Evolutionary conservation across 2,329 filamentous ascomycete species (phyloP), one percentile per base, ranked within the genome.

Genomic region (Ophiostoma sp.): DNA sequence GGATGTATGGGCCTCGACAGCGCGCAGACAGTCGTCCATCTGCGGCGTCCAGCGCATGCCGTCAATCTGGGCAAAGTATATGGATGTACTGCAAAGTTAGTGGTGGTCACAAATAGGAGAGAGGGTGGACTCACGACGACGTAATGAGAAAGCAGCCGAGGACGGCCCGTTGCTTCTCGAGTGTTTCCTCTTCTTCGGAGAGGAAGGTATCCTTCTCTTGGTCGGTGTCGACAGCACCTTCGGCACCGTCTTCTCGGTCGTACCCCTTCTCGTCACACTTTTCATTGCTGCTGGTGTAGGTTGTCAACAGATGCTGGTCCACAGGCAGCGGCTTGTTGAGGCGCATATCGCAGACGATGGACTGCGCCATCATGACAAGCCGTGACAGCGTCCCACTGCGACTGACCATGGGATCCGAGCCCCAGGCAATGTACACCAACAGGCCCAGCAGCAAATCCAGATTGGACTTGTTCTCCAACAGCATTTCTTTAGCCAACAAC

Each of bases 41-140:
- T 89, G 84, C 1, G 85, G 77, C 0, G 85, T 89, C 89, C 89
- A 91, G 3, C 81, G 82, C 70, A 91, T 80, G 2, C 83, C 77
- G 72, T 89, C 87, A 69, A 84, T 81, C 70, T 84, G 84, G n/a
- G 83, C 83, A 33, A 87, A 80, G 36, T 77, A 75, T 3, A 63
- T 55, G 64, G 64, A 73, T 31, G 59, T 42, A 5, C 57, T 61
- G 31, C 2, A 8, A 17, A 1, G 57, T 61, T 33, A 33, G 55
- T n/a, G 12, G 42, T 48, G 42, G 42, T 12, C 12, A 48, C 19
- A 2, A 48, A 48, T 17, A 19, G 0, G 19, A 48, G 19, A 48
- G 1, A 48, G 5, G 15, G 15, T 3, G 15, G 42, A 48, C 57
- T 1, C 33, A 61, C 84, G 77, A 78, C 19, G 81, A 81, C 55